Evolutionary conservation across 352 stramenopile genomes (phyloP).

Genomic region (Saprolegnia parasitica): DNA sequence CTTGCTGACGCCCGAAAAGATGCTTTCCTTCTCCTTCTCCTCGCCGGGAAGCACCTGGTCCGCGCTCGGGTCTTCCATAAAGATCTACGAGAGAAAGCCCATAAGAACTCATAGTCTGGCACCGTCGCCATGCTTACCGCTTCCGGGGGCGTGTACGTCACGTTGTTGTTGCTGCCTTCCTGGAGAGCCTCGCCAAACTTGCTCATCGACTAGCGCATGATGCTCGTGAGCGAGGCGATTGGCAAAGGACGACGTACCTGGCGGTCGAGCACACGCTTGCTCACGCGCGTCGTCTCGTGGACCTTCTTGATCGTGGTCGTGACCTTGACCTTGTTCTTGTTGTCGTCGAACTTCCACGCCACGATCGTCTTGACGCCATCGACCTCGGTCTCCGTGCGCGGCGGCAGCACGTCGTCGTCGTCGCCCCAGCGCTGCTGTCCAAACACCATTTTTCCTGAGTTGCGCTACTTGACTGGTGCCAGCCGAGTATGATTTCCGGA

Average conservation of each 20-base stretch:
- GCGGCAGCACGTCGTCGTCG: constrained; percentile 58
- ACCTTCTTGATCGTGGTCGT: constrained; percentile 88
- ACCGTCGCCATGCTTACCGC: constrained; percentile 37
- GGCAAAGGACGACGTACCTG: constrained; percentile 34
- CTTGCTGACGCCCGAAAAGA: constrained; percentile 83
- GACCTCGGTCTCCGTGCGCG: constrained; percentile 72
- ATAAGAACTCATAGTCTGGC: background rate
- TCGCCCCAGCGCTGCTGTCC: constrained; percentile 28
- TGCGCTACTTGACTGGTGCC: background rate
- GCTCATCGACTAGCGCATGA: constrained; percentile 47
- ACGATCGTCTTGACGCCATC: constrained; percentile 81
- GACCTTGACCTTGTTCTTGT: constrained; percentile 87
- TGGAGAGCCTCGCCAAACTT: constrained; percentile 80
- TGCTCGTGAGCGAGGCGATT: constrained; percentile 11
- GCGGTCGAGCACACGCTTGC: constrained; percentile 77
- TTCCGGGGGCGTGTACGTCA: constrained; percentile 83
- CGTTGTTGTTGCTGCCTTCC: constrained; percentile 71
- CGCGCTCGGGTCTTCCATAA: constrained; percentile 78
- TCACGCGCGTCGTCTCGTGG: constrained; percentile 72
- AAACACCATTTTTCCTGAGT: constrained; percentile 23
- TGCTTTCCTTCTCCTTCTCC: constrained; percentile 87
- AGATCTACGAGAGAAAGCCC: constrained; percentile 33
- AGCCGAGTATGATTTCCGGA: background rate
- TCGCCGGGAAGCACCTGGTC: constrained; percentile 81
- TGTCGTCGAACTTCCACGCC: constrained; percentile 87